Base-by-base conservation (phyloP, 2,329 filamentous ascomycete species). In the Fusarium albidum region DNA sequence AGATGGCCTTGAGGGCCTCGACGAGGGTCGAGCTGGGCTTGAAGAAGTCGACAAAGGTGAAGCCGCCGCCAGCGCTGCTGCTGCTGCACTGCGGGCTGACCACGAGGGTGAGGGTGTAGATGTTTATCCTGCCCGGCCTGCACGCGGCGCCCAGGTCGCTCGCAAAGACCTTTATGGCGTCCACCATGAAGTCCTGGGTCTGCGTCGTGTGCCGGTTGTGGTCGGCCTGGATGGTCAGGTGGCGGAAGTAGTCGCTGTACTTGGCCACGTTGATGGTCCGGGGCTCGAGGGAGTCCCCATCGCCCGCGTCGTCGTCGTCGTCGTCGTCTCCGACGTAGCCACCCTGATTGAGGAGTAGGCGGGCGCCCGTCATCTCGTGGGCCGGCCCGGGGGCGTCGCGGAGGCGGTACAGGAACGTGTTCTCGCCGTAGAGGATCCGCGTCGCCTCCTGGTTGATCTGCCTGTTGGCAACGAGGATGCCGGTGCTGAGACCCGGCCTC, bases 391-490 rank as follows among this genome's bases (percentile, higher is more conserved):
- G 58, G 12, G 49, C 49, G 52, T 82, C 78, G 2, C 79, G 73
- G 11, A 82, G 65, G 8, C 71, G 66, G 54, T 83, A 82, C 2
- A 70, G 57, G 52, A 83, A 83, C 0, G 44, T 70, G 42, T 83
- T 83, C 25, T 75, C 69, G 3, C 77, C 75, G 50, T 80, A 84
- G 1, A 84, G 69, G 5, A 82, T 64, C 2, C 61, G 61, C 3
- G 71, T 56, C 3, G 74, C 76, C 62, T 82, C 77, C 0, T 39
- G 7, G 27, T 71, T 71, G 25, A 79, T 57, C 2, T 52, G 46
- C 4, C 56, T 61, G 65, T 73, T 77, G 3, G 67, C 69, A 4
- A 55, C 45, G 18, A 83, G 65, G 35, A 84, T 73, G 0, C 53
- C 55, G 3, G 71, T 67, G 9, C 73, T 52, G 1, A 81, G 70